Conservation (phyloP, 495 filamentous ascomycete species). For the Xylaria cubensis region DNA sequence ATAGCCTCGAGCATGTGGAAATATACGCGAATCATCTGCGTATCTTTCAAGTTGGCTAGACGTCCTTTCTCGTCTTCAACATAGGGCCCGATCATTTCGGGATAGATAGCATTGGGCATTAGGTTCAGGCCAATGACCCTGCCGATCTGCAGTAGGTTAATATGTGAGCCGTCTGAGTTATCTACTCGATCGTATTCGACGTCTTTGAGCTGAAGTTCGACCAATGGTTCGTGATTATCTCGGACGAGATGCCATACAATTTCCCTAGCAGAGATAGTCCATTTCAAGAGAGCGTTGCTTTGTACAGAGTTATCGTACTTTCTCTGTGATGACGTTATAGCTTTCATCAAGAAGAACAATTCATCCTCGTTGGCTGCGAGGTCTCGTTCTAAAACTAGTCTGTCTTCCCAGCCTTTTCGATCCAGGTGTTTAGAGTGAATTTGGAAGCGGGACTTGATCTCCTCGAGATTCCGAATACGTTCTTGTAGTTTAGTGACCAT, state of each 20-base stretch:
- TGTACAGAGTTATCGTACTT: slow-evolving; percentile 76
- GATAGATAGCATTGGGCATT: slow-evolving; percentile 88
- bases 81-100: slow-evolving; percentile 92
- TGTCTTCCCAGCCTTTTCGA: slow-evolving; percentile 88
- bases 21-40: slow-evolving; percentile 86
- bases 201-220: slow-evolving; percentile 89
- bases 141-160: slow-evolving; percentile 87
- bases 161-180: slow-evolving; percentile 94
- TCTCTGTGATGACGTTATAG: slow-evolving; percentile 93
- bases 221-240: slow-evolving; percentile 83
- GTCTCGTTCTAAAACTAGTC: slow-evolving; percentile 84
- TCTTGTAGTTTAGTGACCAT: slow-evolving; percentile 92
- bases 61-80: slow-evolving; percentile 66
- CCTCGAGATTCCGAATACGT: slow-evolving; percentile 90
- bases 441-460: slow-evolving; percentile 96
- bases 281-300: slow-evolving; percentile 79
- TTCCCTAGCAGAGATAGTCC: slow-evolving; percentile 88
- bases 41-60: slow-evolving; percentile 54
- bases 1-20: slow-evolving; percentile 99
- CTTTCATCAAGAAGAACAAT: slow-evolving; percentile 99
- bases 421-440: slow-evolving; percentile 88
- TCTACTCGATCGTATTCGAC: slow-evolving; percentile 93
- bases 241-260: slow-evolving; percentile 96
- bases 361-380: slow-evolving; percentile 92
- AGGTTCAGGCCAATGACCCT: slow-evolving; percentile 86